These are phyloP conservation scores for Chrysanthemum makinoi DNA, from an alignment of 129 eudicot species.

Conservation along the genomic window DNA sequence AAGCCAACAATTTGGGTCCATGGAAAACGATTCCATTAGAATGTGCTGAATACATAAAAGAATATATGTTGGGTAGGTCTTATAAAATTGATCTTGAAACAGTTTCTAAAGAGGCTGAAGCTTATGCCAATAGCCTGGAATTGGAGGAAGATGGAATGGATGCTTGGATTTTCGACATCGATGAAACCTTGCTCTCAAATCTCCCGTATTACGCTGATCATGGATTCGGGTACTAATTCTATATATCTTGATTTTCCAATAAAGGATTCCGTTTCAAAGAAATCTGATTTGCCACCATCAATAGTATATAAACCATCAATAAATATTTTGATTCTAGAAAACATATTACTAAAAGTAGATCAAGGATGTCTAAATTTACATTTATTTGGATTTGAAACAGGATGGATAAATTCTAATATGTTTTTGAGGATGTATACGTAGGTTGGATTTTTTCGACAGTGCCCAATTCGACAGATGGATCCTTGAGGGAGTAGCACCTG, in stretches of 20 bases:
- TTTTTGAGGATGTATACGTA: constrained; percentile 16
- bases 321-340: no score
- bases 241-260: not conserved
- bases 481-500: constrained; percentile 67
- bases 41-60: constrained; percentile 66
- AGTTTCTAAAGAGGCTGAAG: constrained; percentile 63
- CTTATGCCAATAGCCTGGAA: constrained; percentile 48
- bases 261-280: constrained; percentile 10
- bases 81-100: constrained; percentile 63
- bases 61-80: constrained; percentile 49
- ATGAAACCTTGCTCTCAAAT: constrained; percentile 95
- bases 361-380: no score
- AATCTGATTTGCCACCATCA: not conserved
- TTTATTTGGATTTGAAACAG: not conserved
- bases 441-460: constrained; percentile 64
- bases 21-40: constrained; percentile 87
- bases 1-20: constrained; percentile 75
- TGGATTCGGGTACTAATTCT: constrained; percentile 69
- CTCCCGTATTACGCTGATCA: constrained; percentile 85
- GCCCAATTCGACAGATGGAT: constrained; percentile 82
- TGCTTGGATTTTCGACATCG: constrained; percentile 92
- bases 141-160: constrained; percentile 63
- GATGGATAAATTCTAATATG: constrained; percentile 2
- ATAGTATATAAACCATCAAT: not conserved
- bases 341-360: no score